phyloP scores from a whole-genome alignment of 192 early-diverging fungal genomes.

The Chytriomyces hyalinus region DNA sequence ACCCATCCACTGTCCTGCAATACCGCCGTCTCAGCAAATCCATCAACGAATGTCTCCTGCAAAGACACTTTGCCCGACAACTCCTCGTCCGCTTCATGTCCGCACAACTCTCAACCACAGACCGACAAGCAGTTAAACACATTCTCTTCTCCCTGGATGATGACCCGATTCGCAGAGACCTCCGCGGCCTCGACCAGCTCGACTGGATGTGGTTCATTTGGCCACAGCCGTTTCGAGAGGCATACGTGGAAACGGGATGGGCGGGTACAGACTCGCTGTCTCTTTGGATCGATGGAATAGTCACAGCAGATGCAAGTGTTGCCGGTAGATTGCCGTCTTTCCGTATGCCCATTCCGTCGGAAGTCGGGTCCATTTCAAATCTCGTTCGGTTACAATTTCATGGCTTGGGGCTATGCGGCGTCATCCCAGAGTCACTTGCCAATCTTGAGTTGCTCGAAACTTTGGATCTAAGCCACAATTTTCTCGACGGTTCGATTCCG shows the following conservation, averaged over 20 bases:
- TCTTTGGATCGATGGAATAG: not conserved
- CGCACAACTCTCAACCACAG: too few species aligned
- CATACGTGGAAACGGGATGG: not conserved
- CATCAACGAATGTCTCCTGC: not conserved
- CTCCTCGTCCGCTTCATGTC: too few species aligned
- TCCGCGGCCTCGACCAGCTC: not conserved
- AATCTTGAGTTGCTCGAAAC: not conserved
- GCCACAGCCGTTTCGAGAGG: not conserved
- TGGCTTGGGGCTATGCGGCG: not conserved
- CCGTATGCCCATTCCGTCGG: too few species aligned
- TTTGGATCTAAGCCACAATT: conserved; percentile 3
- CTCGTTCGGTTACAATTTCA: not conserved
- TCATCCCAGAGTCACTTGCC: conserved; percentile 2
- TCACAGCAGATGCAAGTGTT: too few species aligned
- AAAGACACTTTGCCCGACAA: not conserved
- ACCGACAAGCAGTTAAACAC: too few species aligned
- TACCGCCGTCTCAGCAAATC: not conserved
- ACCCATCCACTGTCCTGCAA: not conserved
- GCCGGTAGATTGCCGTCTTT: too few species aligned
- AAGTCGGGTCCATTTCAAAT: too few species aligned
- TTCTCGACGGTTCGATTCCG: not conserved
- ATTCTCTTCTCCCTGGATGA: too few species aligned
- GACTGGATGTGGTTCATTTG: not conserved
- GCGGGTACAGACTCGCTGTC: not conserved
- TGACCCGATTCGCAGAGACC: too few species aligned